A percentile compares a stretch with the other conserved stretches of the same genome.
Evolutionary conservation across 129 eudicot species (phyloP).

Genomic region (Cynara cardunculus): DNA sequence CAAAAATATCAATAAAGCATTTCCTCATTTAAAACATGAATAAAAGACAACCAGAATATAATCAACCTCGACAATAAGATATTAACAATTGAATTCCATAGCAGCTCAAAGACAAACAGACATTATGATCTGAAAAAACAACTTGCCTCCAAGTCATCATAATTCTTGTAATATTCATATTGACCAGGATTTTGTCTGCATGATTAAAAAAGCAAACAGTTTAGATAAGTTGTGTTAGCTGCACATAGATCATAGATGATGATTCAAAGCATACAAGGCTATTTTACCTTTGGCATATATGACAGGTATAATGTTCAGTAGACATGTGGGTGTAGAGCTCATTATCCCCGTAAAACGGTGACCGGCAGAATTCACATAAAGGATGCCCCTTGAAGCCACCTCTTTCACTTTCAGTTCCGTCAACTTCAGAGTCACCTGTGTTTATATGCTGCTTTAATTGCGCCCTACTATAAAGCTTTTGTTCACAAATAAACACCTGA

Average conservation of each 20-base stretch:
- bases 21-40: neutral
- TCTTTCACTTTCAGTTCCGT: conserved; percentile 97
- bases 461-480: conserved; percentile 76
- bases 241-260: neutral
- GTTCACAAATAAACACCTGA: conserved; percentile 93
- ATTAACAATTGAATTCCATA: neutral
- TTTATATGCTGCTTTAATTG: conserved; percentile 78
- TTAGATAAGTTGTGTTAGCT: neutral
- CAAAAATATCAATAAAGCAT: neutral
- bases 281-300: conserved; percentile 76
- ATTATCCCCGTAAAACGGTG: conserved; percentile 90
- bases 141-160: conserved; percentile 93
- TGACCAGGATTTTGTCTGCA: conserved; percentile 94
- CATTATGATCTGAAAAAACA: neutral
- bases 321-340: conserved; percentile 91
- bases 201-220: neutral
- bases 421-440: conserved; percentile 94
- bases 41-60: neutral
- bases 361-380: conserved; percentile 77
- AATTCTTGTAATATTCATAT: conserved; percentile 80
- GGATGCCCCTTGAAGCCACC: conserved; percentile 98
- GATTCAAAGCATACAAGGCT: neutral
- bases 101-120: neutral
- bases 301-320: conserved; percentile 86
- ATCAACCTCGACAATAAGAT: neutral